Base-by-base conservation (phyloP, 2,329 filamentous ascomycete genomes). In the Cadophora sp. region DNA sequence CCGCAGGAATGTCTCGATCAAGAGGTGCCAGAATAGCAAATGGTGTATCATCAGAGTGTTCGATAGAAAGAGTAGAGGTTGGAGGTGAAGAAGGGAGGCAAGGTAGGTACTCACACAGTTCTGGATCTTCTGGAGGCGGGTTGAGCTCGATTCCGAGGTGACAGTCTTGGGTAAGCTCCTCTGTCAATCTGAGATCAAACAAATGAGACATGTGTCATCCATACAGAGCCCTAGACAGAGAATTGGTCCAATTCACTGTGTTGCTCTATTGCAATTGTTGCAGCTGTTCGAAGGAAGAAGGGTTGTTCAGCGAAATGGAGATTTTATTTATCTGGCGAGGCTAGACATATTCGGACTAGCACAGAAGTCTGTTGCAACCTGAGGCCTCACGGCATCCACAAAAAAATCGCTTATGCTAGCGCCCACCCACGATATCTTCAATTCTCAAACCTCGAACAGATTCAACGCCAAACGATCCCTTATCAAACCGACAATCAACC, bases 1-100 rank as follows among this genome's bases (percentile, higher is more conserved):
- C 67, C 69, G 68, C 65, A 72, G 69, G 66, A 68, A 64, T 48
- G 67, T 22, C 68, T 72, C 68, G 71, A 68, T 71, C 93, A 96
- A 97, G 94, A 97, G 94, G 93, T 97, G 94, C 93, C 93, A 97
- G 92, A 96, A 96, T 94, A 82, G 81, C 81, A 81, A 81, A 81
- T 79, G 81, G 84, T 80, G 77, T 88, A 86, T 95, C 92, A 94
- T 95, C 92, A 93, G 59, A 67, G 61, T 59, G 66, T 58, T 66
- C 67, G 62, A 62, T 39, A 48, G 36, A 60, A 24, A 50, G 30
- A 43, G 33, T 22, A 14, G 8, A 22, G n/a, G 3, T 39, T 14
- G n/a, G 63, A 47, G 9, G 16, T 14, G 8, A n/a, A 43, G 11
- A 36, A 39, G 8, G 36, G 7, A 9, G 36, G n/a, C n/a, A n/a